Conservation (phyloP, 2,329 filamentous ascomycete genomes). For the Cytospora schulzeri region DNA sequence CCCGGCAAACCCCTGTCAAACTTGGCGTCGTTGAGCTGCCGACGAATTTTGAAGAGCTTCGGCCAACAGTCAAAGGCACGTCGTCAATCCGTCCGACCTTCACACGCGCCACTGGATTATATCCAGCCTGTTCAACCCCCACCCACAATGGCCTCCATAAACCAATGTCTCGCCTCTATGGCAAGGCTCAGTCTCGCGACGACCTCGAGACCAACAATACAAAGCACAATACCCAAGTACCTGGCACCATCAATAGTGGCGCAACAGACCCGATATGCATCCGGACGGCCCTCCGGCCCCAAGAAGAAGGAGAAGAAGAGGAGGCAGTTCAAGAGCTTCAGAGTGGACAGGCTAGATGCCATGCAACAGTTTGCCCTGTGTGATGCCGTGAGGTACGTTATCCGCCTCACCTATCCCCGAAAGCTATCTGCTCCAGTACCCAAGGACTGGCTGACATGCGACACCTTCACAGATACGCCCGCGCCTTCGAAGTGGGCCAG, state of each 20-base stretch:
- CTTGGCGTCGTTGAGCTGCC: neutral
- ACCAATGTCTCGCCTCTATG: conserved; percentile 57
- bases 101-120: neutral
- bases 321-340: conserved; percentile 64
- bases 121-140: neutral
- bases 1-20: conserved; percentile 14
- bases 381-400: conserved; percentile 83
- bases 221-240: conserved; percentile 49
- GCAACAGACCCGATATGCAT: conserved; percentile 47
- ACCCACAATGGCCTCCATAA: conserved; percentile 52
- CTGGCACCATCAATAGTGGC: conserved; percentile 48
- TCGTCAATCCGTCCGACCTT: neutral
- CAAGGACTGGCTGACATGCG: conserved; percentile 5
- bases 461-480: conserved; percentile 69
- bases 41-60: conserved; percentile 25
- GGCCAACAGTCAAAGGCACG: neutral
- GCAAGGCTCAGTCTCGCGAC: conserved; percentile 51
- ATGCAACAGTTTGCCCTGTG: conserved; percentile 78
- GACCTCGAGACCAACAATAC: conserved; percentile 44
- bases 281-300: conserved; percentile 41
- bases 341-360: conserved; percentile 66
- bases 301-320: conserved; percentile 62
- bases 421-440: neutral
- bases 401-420: neutral
- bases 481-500: conserved; percentile 87